A percentile compares a stretch with the other conserved stretches of the same genome.
Conservation (phyloP, 352 stramenopile genomes). For the Phytophthora meadii region DNA sequence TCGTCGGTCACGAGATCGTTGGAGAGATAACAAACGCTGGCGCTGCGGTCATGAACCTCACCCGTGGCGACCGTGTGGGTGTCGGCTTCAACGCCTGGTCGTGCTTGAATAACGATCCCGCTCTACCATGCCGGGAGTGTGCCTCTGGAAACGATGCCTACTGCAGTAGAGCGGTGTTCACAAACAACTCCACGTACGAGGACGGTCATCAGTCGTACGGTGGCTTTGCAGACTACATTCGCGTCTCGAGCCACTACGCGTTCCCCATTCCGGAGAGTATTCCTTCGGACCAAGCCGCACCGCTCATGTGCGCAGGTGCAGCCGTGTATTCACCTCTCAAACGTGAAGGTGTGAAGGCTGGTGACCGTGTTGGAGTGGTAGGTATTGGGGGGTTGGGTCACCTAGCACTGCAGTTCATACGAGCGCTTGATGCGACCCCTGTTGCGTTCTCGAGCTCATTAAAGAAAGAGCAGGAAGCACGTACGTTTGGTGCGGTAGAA, state of each 20-base stretch:
- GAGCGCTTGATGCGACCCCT: slow-evolving; percentile 3
- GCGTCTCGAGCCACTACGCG: slow-evolving; percentile 62
- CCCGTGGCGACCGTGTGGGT: slow-evolving; percentile 70
- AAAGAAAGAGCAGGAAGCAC: slow-evolving; percentile 15
- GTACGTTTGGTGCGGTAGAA: slow-evolving; percentile 8
- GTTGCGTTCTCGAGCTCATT: slow-evolving; percentile 17
- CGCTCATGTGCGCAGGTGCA: slow-evolving; percentile 80
- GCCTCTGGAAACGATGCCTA: slow-evolving; percentile 53
- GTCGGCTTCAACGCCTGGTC: slow-evolving; percentile 72
- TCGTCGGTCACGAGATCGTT: slow-evolving; percentile 55
- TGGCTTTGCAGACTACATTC: slow-evolving; percentile 74
- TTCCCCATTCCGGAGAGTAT: slow-evolving; percentile 58
- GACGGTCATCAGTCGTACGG: slow-evolving; percentile 50
- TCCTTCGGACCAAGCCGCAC: slow-evolving; percentile 38
- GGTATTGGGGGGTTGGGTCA: slow-evolving; percentile 85
- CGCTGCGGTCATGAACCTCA: slow-evolving; percentile 43
- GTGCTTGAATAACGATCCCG: slow-evolving; percentile 56
- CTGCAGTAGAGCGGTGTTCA: slow-evolving; percentile 51
- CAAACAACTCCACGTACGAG: slow-evolving; percentile 45
- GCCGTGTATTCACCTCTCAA: slow-evolving; percentile 74
- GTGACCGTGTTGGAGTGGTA: slow-evolving; percentile 62
- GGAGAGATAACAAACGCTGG: slow-evolving; percentile 18
- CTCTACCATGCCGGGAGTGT: slow-evolving; percentile 57
- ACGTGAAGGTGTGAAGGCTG: slow-evolving; percentile 45
- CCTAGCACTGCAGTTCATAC: slow-evolving; percentile 23